Conservation (phyloP, 768 basidiomycete genomes). For the Phanerodontia chrysosporium region DNA sequence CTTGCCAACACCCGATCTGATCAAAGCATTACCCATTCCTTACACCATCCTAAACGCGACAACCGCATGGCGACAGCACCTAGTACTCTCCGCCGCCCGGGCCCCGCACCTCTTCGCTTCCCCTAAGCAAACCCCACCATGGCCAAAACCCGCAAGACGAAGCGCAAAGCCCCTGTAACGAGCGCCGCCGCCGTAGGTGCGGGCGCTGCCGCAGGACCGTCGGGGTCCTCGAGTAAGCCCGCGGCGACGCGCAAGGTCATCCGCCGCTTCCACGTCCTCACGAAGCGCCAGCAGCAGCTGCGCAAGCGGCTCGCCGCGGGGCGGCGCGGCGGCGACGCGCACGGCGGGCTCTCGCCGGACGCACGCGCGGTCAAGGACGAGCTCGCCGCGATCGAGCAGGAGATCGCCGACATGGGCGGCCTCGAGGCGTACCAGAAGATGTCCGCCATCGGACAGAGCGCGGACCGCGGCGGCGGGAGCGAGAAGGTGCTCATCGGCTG, state of each 20-base stretch:
- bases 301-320: conserved; percentile 30
- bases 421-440: conserved; percentile 78
- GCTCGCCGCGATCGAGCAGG: conserved; percentile 49
- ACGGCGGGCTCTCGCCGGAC: not conserved
- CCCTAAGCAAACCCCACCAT: conserved; percentile 23
- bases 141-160: conserved; percentile 36
- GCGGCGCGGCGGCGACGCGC: not conserved
- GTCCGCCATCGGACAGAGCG: conserved; percentile 76
- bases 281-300: conserved; percentile 64
- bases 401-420: conserved; percentile 73
- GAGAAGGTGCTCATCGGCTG: conserved; percentile 76
- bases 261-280: conserved; percentile 72
- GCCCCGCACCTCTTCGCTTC: no score
- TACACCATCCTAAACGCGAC: not conserved
- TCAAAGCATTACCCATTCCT: not conserved
- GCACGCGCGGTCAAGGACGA: conserved; percentile 22
- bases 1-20: not conserved
- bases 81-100: not conserved
- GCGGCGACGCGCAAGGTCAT: conserved; percentile 70
- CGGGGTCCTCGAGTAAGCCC: conserved; percentile 44
- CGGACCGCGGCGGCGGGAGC: conserved; percentile 83
- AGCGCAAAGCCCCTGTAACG: conserved; percentile 45
- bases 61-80: not conserved
- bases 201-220: conserved; percentile 13
- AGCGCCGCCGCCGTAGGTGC: conserved; percentile 8